A percentile compares a stretch with the other conserved stretches of the same genome.
Evolutionary conservation across 2,329 filamentous ascomycete species (phyloP).

Genomic region (Colletotrichum chrysophilum): DNA sequence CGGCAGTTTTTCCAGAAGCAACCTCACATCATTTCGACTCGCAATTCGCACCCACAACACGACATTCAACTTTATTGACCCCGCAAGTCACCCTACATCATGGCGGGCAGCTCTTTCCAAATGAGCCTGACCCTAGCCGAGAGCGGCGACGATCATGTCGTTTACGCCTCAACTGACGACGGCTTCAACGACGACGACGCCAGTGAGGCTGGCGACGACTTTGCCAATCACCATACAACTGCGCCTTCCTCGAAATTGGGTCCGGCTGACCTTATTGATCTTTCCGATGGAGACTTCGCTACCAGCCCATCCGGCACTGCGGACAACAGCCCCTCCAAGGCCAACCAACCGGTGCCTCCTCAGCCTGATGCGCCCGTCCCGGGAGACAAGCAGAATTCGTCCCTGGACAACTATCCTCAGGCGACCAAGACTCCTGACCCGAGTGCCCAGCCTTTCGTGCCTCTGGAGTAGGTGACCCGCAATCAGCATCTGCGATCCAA

Average conservation of each 20-base stretch:
- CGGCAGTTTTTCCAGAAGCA: neutral
- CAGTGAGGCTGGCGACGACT: neutral
- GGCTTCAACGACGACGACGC: neutral
- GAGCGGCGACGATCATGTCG: neutral
- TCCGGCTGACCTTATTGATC: conserved; percentile 1
- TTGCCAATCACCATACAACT: neutral
- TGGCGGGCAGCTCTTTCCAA: neutral
- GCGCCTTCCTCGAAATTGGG: neutral
- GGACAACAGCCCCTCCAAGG: neutral
- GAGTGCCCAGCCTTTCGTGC: neutral
- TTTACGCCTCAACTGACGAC: conserved; percentile 9
- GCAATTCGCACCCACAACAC: neutral
- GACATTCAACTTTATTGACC: rapidly evolving
- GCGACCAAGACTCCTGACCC: neutral
- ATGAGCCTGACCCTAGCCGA: neutral
- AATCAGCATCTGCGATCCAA: neutral
- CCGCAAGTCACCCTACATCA: neutral
- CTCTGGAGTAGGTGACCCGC: neutral
- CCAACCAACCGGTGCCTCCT: neutral
- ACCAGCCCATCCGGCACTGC: neutral
- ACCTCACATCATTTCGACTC: neutral
- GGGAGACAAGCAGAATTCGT: neutral
- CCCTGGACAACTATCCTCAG: neutral
- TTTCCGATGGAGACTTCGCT: neutral
- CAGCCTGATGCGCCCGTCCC: neutral